A percentile compares a stretch with the other conserved stretches of the same genome.
These are phyloP conservation scores for Deinandra increscens DNA, from an alignment of 129 eudicot genomes.

Conservation along the genomic window DNA sequence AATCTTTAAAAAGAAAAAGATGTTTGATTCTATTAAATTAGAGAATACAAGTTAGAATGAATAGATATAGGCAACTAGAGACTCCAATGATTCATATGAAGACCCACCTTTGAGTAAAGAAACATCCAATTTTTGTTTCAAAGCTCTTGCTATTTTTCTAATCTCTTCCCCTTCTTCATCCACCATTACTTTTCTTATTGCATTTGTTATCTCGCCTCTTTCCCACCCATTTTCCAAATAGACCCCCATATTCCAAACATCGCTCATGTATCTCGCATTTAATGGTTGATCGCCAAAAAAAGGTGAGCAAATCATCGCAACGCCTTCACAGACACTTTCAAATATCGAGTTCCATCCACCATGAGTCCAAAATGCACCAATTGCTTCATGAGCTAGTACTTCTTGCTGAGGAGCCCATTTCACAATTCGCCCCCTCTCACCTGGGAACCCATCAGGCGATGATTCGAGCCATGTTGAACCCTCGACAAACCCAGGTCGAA, in stretches of 20 bases:
- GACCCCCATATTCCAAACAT: constrained; percentile 39
- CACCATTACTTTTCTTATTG: constrained; percentile 37
- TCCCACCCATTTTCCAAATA: constrained; percentile 37
- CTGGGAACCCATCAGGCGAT: constrained; percentile 32
- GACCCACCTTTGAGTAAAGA: constrained; percentile 36
- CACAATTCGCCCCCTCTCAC: constrained; percentile 47
- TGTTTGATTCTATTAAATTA: too few species aligned
- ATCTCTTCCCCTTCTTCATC: constrained; percentile 25
- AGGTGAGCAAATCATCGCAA: constrained; percentile 48
- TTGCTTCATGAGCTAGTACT: constrained; percentile 52
- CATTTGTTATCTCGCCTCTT: constrained; percentile 32
- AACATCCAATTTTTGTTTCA: constrained; percentile 35
- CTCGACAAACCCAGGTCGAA: constrained; percentile 41
- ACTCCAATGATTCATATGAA: constrained; percentile 38
- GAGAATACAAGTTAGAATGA: not conserved
- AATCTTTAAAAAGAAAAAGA: too few species aligned
- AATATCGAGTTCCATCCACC: constrained; percentile 70
- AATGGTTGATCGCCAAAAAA: constrained; percentile 39
- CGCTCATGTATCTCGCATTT: constrained; percentile 37
- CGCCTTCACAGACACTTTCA: constrained; percentile 62
- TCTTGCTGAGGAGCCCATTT: constrained; percentile 65
- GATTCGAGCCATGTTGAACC: constrained; percentile 33
- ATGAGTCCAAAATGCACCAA: constrained; percentile 52
- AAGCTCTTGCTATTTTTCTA: constrained; percentile 20
- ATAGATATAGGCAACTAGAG: constrained; percentile 27